phyloP scores from a whole-genome alignment of 1,284 basidiomycete genomes.

The Tetrapyrgos nigripes region DNA sequence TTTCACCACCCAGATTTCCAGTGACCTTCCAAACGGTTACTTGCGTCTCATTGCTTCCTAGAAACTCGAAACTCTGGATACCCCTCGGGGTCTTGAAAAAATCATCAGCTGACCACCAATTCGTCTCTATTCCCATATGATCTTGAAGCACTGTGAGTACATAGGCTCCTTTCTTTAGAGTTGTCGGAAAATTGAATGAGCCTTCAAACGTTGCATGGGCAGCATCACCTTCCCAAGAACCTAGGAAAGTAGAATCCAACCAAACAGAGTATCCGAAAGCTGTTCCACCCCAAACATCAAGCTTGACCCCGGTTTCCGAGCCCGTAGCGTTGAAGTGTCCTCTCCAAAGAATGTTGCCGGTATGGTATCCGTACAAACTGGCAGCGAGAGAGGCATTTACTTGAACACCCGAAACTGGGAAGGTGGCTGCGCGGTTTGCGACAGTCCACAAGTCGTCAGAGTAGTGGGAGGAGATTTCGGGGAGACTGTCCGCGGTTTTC shows the following conservation, averaged over 20 bases:
- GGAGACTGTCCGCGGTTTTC: constrained; percentile 46
- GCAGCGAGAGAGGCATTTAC: constrained; percentile 53
- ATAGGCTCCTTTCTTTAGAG: constrained; percentile 40
- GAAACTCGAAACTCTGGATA: constrained; percentile 49
- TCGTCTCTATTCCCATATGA: constrained; percentile 59
- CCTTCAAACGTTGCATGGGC: constrained; percentile 37
- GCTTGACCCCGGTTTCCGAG: constrained; percentile 44
- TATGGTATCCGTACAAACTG: constrained; percentile 61
- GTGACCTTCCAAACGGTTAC: constrained; percentile 52
- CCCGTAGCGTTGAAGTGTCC: constrained; percentile 54
- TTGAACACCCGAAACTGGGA: constrained; percentile 41
- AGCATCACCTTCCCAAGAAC: constrained; percentile 52
- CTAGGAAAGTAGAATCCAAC: constrained; percentile 54
- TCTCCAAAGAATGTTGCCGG: constrained; percentile 61
- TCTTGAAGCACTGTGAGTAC: constrained; percentile 59
- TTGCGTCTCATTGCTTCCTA: constrained; percentile 41
- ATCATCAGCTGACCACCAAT: constrained; percentile 47
- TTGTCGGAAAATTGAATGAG: constrained; percentile 41
- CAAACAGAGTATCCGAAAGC: constrained; percentile 57
- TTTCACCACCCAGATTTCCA: constrained; percentile 55
- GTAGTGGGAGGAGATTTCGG: constrained; percentile 40
- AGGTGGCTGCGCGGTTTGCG: constrained; percentile 42
- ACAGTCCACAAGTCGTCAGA: constrained; percentile 45
- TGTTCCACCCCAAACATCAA: constrained; percentile 50
- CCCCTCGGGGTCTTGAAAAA: constrained; percentile 53